Evolutionary conservation across 306 rosid species (phyloP).

Genomic region (Castanea sativa): DNA sequence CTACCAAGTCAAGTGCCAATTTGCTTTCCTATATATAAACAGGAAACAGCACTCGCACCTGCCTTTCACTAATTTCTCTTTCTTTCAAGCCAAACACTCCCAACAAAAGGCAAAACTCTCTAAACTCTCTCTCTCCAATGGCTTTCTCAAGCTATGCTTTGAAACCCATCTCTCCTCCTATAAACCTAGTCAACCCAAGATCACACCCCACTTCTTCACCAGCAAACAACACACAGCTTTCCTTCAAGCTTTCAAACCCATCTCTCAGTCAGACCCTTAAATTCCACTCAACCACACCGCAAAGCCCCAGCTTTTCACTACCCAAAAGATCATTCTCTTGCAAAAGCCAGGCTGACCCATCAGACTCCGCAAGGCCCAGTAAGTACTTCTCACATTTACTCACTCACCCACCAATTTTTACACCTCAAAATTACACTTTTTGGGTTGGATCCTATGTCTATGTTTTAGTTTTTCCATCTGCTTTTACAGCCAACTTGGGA

Average conservation of each 20-base stretch:
- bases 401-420: not conserved
- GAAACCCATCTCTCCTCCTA: constrained; percentile 20
- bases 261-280: constrained; percentile 30
- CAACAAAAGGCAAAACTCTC: not conserved
- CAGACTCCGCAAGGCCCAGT: constrained; percentile 28
- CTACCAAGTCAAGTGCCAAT: too few relatives aligned
- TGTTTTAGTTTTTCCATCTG: constrained; percentile 16
- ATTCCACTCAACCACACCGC: constrained; percentile 18
- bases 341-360: constrained; percentile 34
- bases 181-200: constrained; percentile 15
- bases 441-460: constrained; percentile 12
- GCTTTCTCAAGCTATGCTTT: constrained; percentile 37
- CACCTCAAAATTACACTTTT: not conserved
- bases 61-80: not conserved
- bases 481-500: too few relatives aligned
- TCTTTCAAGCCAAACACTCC: not conserved
- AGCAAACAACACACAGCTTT: not conserved
- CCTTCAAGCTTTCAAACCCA: constrained; percentile 25
- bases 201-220: constrained; percentile 7
- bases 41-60: not conserved
- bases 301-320: constrained; percentile 1
- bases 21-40: not conserved
- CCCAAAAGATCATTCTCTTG: constrained; percentile 37
- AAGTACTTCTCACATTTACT: not conserved
- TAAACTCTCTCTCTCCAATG: constrained; percentile 23